These are phyloP conservation scores for Plasmodium berghei DNA, from an alignment of 169 alveolate genomes.

Conservation along the genomic window DNA sequence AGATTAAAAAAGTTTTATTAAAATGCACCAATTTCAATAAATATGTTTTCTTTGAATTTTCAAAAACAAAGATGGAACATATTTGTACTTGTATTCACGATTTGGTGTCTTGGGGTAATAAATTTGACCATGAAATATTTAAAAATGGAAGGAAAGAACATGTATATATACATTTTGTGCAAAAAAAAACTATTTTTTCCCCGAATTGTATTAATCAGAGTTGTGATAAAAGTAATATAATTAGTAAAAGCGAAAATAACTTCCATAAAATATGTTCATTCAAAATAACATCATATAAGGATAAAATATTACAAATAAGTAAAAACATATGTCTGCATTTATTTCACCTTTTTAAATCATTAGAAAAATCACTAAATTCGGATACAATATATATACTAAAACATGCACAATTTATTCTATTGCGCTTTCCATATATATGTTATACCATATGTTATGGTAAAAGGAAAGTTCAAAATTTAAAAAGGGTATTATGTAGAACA, in stretches of 20 bases:
- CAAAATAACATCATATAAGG: conserved; percentile 7
- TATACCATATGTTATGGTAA: conserved; percentile 5
- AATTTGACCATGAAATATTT: conserved; percentile 1
- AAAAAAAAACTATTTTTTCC: background rate
- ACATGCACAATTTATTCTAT: conserved; percentile 11
- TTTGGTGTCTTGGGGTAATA: conserved; percentile 28
- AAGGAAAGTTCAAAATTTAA: background rate
- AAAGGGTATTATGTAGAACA: background rate
- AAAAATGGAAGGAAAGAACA: background rate
- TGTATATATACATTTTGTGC: conserved; percentile 18
- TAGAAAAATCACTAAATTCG: conserved; percentile 1
- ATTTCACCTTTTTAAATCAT: conserved; percentile 11
- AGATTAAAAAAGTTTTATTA: conserved; percentile 8
- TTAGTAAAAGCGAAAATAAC: background rate
- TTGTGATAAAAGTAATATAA: background rate
- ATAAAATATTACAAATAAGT: conserved; percentile 14
- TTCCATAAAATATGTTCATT: conserved; percentile 17
- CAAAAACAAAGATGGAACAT: conserved; percentile 14
- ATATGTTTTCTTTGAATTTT: conserved; percentile 14
- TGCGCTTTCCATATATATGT: conserved; percentile 32
- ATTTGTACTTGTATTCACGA: conserved; percentile 14
- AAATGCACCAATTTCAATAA: conserved; percentile 15
- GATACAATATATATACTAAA: conserved; percentile 25
- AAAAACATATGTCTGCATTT: conserved; percentile 14
- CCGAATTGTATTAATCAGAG: background rate